Evolutionary conservation across 257 asterid species (phyloP).

Genomic region (Solanum etuberosum): DNA sequence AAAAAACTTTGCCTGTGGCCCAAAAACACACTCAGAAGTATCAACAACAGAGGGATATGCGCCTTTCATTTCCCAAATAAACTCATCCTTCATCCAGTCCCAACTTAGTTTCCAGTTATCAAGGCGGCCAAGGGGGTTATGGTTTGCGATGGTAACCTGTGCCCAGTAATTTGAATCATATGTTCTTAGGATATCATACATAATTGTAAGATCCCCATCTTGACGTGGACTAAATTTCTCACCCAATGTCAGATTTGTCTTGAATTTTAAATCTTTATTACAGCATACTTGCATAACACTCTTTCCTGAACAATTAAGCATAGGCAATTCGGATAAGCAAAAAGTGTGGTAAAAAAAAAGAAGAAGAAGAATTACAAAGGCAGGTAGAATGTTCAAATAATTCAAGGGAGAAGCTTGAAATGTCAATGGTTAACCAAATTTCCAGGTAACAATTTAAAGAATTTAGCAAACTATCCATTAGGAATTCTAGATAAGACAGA

Average conservation of each 20-base stretch:
- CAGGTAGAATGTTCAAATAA: background rate
- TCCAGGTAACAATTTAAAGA: background rate
- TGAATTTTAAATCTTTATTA: slow-evolving; percentile 31
- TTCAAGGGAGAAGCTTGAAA: background rate
- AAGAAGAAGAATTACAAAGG: background rate
- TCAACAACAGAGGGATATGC: slow-evolving; percentile 74
- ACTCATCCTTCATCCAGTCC: slow-evolving; percentile 98
- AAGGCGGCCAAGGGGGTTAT: slow-evolving; percentile 78
- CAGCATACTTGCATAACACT: slow-evolving; percentile 69
- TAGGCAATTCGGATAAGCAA: background rate
- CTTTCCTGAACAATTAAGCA: slow-evolving; percentile 36
- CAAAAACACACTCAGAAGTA: slow-evolving; percentile 57
- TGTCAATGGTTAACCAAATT: background rate
- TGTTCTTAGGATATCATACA: slow-evolving; percentile 66
- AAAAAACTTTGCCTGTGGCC: slow-evolving; percentile 57
- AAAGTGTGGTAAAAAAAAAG: background rate
- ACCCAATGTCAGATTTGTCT: slow-evolving; percentile 31
- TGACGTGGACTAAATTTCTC: slow-evolving; percentile 60
- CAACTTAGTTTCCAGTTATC: slow-evolving; percentile 88
- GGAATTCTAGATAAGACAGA: background rate
- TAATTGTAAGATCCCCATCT: slow-evolving; percentile 68
- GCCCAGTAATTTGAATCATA: slow-evolving; percentile 82
- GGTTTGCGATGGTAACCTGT: slow-evolving; percentile 59
- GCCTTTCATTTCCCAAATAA: slow-evolving; percentile 66
- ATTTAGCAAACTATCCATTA: background rate